phyloP scores from a whole-genome alignment of 2,329 filamentous ascomycete genomes.

The Trichoderma pleuroti region DNA sequence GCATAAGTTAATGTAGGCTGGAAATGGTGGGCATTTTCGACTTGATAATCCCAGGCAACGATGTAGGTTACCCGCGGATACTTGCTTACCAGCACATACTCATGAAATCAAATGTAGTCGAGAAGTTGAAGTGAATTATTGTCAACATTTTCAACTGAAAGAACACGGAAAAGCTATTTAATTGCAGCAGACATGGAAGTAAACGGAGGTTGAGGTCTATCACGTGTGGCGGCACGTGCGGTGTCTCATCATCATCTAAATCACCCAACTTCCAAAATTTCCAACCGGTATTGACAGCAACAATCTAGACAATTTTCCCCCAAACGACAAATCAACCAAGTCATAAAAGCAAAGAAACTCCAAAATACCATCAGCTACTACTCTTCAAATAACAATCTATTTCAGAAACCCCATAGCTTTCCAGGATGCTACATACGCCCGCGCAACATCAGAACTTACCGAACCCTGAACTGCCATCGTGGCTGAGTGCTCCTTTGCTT shows the following conservation, averaged over 20 bases:
- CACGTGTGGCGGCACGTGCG: neutral
- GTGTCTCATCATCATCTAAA: neutral
- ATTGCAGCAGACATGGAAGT: neutral
- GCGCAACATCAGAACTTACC: neutral
- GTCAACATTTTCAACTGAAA: neutral
- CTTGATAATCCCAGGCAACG: neutral
- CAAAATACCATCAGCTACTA: neutral
- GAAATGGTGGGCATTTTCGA: too few relatives aligned
- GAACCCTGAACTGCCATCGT: neutral
- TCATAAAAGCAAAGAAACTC: neutral
- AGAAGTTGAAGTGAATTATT: neutral
- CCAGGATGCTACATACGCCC: neutral
- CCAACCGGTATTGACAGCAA: neutral
- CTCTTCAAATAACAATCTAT: neutral
- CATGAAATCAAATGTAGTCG: neutral
- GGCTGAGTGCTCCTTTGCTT: slow-evolving; percentile 19
- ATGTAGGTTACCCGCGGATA: neutral
- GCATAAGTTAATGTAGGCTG: too few relatives aligned
- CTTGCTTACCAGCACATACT: neutral
- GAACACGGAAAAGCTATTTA: neutral
- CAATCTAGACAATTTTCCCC: neutral
- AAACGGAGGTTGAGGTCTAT: neutral
- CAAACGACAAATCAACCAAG: neutral
- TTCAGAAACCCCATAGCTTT: neutral
- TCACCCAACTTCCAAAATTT: neutral